Percentiles rank a stretch among this genome's conserved stretches.
Conservation (phyloP, 306 rosid species). For the Astragalus membranaceus region DNA sequence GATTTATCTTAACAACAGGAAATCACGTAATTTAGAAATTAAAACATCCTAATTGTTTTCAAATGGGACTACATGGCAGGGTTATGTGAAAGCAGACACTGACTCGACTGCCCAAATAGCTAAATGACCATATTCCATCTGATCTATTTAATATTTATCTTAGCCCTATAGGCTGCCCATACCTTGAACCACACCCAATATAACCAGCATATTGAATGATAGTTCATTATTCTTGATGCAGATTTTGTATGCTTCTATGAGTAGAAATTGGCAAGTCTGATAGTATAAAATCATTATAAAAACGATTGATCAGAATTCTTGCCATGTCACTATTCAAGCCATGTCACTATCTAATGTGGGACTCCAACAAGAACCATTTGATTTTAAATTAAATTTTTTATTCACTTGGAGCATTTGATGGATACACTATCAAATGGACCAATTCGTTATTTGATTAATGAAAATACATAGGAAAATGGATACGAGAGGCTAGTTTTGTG, state of each 20-base stretch:
- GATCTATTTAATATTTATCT: neutral
- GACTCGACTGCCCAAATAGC: neutral
- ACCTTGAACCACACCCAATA: neutral
- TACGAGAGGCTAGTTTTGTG: neutral
- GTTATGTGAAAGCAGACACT: neutral
- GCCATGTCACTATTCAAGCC: too few relatives aligned
- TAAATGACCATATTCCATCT: neutral
- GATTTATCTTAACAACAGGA: neutral
- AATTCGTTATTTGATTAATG: constrained; percentile 2
- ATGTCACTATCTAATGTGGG: too few relatives aligned
- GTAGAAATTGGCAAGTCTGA: neutral
- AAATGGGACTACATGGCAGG: neutral
- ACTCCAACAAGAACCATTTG: neutral
- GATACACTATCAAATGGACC: neutral
- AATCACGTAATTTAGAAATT: neutral
- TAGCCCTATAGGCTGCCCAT: neutral
- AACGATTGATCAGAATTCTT: too few relatives aligned
- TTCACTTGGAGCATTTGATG: neutral
- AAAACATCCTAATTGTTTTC: neutral
- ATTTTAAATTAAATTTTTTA: neutral
- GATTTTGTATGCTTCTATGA: neutral
- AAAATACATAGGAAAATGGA: neutral
- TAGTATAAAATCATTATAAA: neutral
- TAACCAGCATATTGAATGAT: neutral
- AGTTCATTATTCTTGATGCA: neutral